Conservation (phyloP, 805 yeast genomes). For the Metschnikowia aberdeeniae region DNA sequence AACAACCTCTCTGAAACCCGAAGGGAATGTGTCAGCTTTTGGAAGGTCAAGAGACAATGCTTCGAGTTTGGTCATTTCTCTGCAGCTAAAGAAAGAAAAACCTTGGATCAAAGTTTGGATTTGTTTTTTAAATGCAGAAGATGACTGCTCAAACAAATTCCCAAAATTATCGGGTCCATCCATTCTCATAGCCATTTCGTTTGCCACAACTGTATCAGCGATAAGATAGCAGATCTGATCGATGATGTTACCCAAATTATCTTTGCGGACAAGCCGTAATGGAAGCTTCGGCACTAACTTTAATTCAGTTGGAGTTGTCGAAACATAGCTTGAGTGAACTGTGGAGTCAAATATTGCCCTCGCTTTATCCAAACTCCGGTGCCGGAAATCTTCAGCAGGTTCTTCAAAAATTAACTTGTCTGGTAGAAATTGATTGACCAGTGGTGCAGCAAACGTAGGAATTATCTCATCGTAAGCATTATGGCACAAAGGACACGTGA, state of each 20-base stretch:
- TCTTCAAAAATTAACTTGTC: background rate
- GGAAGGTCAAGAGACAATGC: too few relatives aligned
- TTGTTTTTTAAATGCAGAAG: conserved; percentile 28
- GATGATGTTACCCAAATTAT: background rate
- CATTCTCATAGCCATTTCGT: conserved; percentile 57
- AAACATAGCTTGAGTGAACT: background rate
- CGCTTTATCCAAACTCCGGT: background rate
- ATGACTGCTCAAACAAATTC: conserved; percentile 23
- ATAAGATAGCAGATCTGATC: conserved; percentile 5
- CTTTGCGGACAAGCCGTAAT: background rate
- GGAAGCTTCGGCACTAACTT: background rate
- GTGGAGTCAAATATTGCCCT: background rate
- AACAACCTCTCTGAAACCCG: conserved; percentile 35
- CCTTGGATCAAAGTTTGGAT: conserved; percentile 42
- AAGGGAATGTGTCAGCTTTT: too few relatives aligned
- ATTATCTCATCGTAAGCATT: conserved; percentile 28
- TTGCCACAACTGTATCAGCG: conserved; percentile 51
- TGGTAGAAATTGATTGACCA: background rate
- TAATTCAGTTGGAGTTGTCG: background rate
- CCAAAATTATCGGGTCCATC: conserved; percentile 28
- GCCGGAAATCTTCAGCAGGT: background rate
- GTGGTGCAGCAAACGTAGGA: background rate
- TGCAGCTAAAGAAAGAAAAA: conserved; percentile 1
- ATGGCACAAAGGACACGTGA: conserved; percentile 51
- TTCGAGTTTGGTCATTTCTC: background rate